phyloP scores from a whole-genome alignment of 208 protist genomes.

The Leishmania turanica region DNA sequence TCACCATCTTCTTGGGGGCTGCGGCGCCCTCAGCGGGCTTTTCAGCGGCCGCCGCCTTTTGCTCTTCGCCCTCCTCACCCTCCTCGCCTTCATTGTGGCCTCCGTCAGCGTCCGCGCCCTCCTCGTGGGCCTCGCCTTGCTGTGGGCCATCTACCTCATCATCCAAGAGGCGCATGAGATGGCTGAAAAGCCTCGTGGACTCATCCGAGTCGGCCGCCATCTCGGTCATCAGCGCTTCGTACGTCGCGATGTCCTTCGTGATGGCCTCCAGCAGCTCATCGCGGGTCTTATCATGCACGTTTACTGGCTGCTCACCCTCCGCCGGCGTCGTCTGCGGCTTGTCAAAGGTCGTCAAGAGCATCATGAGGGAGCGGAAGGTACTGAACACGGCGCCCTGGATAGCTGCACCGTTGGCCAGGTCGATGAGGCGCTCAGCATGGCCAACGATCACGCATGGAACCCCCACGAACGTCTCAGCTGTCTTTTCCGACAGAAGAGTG shows the following conservation, averaged over 20 bases:
- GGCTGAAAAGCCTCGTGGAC: constrained; percentile 52
- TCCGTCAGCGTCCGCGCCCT: constrained; percentile 15
- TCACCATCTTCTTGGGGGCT: constrained; percentile 11
- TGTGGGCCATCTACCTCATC: constrained; percentile 19
- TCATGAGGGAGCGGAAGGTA: constrained; percentile 49
- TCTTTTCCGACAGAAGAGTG: constrained; percentile 65
- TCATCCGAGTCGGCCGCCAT: constrained; percentile 52
- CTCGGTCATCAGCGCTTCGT: constrained; percentile 38
- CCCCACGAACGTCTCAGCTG: constrained; percentile 59
- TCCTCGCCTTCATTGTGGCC: constrained; percentile 15
- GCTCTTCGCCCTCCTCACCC: constrained; percentile 18
- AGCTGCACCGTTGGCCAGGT: constrained; percentile 45
- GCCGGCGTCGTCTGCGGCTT: constrained; percentile 35
- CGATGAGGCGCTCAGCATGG: constrained; percentile 59
- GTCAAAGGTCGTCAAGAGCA: constrained; percentile 58
- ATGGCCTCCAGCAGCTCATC: constrained; percentile 42
- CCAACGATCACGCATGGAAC: constrained; percentile 56
- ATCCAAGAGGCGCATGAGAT: constrained; percentile 24
- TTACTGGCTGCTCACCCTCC: constrained; percentile 11
- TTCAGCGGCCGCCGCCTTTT: background rate
- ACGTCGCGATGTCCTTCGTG: constrained; percentile 40
- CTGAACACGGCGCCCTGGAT: constrained; percentile 61
- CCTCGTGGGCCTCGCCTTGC: constrained; percentile 17
- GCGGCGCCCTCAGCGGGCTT: constrained; percentile 1
- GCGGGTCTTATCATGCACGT: constrained; percentile 31